Base-by-base conservation (phyloP, 2,329 filamentous ascomycete genomes). In the Tolypocladium ovalisporum region DNA sequence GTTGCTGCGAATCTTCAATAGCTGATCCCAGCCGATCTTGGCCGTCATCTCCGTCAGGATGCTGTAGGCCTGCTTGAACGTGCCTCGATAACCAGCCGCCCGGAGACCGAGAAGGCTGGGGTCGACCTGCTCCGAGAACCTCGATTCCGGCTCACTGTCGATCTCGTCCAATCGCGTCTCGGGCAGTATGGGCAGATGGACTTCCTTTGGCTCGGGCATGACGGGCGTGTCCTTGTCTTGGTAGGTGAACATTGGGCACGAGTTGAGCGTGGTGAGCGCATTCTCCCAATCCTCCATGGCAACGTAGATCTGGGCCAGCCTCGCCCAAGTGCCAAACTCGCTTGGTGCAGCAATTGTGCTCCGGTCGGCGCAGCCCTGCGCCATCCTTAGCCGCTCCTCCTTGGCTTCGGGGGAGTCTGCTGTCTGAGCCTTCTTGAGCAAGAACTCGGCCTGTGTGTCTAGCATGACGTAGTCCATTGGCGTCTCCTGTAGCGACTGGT, bases 241-340 rank as follows among this genome's bases (percentile, higher is more conserved):
- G 72, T 99, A 97, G 8, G 94, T 99, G 72, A 99, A 99, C 94
- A 99, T 99, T 10, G 94, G 94, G 71, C 94, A 99, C 22, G 94
- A 99, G 75, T 99, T 99, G 55, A 99, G 80, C 4, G 94, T 97
- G 6, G 96, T 86, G 29, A 99, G 81, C 0, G 94, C 94, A 64
- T 97, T 85, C 68, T 97, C 94, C 91, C 94, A 99, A 68, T 96
- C 90, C 70, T 99, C 94, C 74, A 96, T 84, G 54, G 87, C 84
- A 57, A 97, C 89, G 65, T 99, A 99, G 36, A 97, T 88, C 69
- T 97, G 90, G 2, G 92, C 92, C 61, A 99, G 75, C 58, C 92
- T 82, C 58, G 94, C 93, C 94, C 94, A 99, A 0, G 94, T 97
- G 56, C 90, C 89, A 68, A 99, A 99, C 71, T 99, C 94, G 71